Evolutionary conservation across 2,329 filamentous ascomycete genomes (phyloP), one percentile per base, ranked within the genome.

Genomic region (Pleomassaria siparia): DNA sequence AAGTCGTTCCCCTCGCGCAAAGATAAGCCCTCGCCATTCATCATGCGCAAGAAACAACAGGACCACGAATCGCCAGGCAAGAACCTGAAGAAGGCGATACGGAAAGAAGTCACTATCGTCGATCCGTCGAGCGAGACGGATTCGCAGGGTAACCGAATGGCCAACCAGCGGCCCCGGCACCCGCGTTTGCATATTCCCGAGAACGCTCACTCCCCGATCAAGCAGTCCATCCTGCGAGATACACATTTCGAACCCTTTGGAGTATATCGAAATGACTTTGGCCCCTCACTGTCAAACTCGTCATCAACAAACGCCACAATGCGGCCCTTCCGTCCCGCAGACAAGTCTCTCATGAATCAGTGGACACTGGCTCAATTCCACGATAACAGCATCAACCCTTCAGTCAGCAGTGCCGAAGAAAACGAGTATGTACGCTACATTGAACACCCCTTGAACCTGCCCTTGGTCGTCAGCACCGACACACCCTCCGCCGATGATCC

Each of bases 341-440:
- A 95, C 61, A 95, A 95, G 72, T 83, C 85, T 22, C 88, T 87
- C 29, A 87, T 88, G 46, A 87, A 89, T 12, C 90, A 96, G 67
- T 91, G 88, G 86, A 95, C 89, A 0, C 87, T 96, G 40, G 87
- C 87, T 15, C 87, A 95, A 63, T 86, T 96, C 41, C 87, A 96
- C 36, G 80, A 86, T 44, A 88, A 91, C 66, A 94, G 89, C 4
- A 79, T 97, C 36, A 88, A 96, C 56, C 94, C 94, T 1, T 85
- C 84, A 0, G 89, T 99, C 29, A 87, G 82, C 7, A 73, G 80
- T 7, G 80, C 83, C 30, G 92, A 97, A 73, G 83, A 85, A 20
- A 85, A 87, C 39, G 94, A 97, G 67, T 99, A 99, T 67, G 81
- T 85, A 49, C 84, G 87, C 20, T 99, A 97, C 71, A 85, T 99